Evolutionary conservation across 176 grass and related monocot genomes (phyloP).

Genomic region (Oryza nivara): DNA sequence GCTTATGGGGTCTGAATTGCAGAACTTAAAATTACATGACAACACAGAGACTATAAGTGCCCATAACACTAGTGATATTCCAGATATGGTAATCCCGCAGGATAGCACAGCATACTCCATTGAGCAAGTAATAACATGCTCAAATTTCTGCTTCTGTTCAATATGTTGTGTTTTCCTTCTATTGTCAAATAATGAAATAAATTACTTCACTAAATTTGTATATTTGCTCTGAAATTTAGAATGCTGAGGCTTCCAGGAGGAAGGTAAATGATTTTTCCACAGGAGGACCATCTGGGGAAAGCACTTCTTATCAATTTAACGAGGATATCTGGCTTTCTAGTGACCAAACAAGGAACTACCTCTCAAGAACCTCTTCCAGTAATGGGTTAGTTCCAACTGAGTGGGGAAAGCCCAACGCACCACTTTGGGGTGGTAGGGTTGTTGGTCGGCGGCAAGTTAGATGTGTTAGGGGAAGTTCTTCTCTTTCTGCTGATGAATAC

Average conservation of each 20-base stretch:
- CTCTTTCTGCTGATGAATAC: slow-evolving; percentile 78
- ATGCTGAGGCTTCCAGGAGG: slow-evolving; percentile 54
- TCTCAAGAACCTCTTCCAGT: slow-evolving; percentile 51
- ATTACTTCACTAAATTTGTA: slow-evolving; percentile 40
- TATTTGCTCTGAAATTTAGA: slow-evolving; percentile 56
- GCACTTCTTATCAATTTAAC: slow-evolving; percentile 65
- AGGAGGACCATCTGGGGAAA: slow-evolving; percentile 69
- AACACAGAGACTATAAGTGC: slow-evolving; percentile 52
- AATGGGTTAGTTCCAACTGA: slow-evolving; percentile 55
- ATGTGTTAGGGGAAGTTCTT: slow-evolving; percentile 61
- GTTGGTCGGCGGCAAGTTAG: slow-evolving; percentile 74
- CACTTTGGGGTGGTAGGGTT: slow-evolving; percentile 80
- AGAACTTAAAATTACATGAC: slow-evolving; percentile 64
- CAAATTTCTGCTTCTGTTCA: slow-evolving; percentile 11
- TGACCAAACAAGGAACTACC: slow-evolving; percentile 66
- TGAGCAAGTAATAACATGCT: slow-evolving; percentile 30
- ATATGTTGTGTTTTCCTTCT: slow-evolving; percentile 27
- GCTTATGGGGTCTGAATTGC: slow-evolving; percentile 60
- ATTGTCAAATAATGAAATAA: not conserved
- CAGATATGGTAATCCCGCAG: slow-evolving; percentile 52
- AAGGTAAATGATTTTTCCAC: slow-evolving; percentile 46
- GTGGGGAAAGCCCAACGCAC: slow-evolving; percentile 68
- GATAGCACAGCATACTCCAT: slow-evolving; percentile 45
- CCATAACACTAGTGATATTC: slow-evolving; percentile 55
- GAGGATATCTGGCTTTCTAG: slow-evolving; percentile 70